Evolutionary conservation across 1,284 basidiomycete species (phyloP).

Genomic region (Fistulina hepatica): DNA sequence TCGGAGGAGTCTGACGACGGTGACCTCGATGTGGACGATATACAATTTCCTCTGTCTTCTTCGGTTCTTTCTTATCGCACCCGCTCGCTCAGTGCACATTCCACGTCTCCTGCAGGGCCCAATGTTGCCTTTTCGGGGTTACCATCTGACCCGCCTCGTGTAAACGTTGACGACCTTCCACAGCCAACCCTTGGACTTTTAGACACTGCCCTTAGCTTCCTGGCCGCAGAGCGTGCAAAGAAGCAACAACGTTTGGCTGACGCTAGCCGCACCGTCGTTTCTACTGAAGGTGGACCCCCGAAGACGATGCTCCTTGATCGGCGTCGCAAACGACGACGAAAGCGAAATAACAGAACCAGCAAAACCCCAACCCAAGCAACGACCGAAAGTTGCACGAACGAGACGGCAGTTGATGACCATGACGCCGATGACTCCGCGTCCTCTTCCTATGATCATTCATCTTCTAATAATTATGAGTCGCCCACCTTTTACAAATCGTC

Average conservation of each 20-base stretch:
- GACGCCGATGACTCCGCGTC: conserved; percentile 20
- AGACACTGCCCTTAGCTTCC: conserved; percentile 52
- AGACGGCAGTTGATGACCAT: conserved; percentile 16
- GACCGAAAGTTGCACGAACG: conserved; percentile 11
- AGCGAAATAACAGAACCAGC: conserved; percentile 26
- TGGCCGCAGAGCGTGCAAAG: conserved; percentile 41
- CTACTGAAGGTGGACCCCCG: conserved; percentile 26
- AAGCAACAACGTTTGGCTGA: conserved; percentile 9
- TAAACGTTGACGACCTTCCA: too few species aligned
- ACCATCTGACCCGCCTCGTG: too few species aligned
- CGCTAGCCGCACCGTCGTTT: conserved; percentile 14
- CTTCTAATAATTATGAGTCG: conserved; percentile 11
- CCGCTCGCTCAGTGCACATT: too few species aligned
- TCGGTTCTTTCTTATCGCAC: too few species aligned
- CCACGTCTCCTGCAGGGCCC: too few species aligned
- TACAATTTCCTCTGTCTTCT: too few species aligned
- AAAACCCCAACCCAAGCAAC: conserved; percentile 17
- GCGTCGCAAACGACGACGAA: conserved; percentile 40
- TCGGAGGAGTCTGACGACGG: too few species aligned
- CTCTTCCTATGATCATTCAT: conserved; percentile 17
- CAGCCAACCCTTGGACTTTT: conserved; percentile 53
- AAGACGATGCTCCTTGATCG: conserved; percentile 27
- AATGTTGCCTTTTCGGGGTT: too few species aligned
- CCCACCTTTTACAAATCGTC: conserved; percentile 13
- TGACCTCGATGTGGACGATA: too few species aligned